Base-by-base conservation (phyloP, 2,329 filamentous ascomycete genomes). In the Colletotrichum lini region DNA sequence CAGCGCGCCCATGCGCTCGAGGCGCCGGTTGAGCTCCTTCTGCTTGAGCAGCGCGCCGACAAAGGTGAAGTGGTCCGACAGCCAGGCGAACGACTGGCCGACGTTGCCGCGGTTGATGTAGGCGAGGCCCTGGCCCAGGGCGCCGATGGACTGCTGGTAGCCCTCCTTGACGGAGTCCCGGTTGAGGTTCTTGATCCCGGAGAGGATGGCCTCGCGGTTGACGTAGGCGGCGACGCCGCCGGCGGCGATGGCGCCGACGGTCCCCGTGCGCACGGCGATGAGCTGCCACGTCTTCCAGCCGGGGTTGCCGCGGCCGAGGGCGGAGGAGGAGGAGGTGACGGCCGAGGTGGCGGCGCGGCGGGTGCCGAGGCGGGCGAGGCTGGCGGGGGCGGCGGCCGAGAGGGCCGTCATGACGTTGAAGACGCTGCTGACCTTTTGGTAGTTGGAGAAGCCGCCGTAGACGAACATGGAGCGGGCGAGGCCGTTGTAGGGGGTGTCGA, bases 401-500 rank as follows among this genome's bases (percentile, higher is more conserved):
- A 89, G 75, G 0, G 87, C 86, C 0, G 87, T 87, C 85, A 89
- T 87, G 75, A 88, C 84, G 70, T 89, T 89, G 80, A 88, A 89
- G 47, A 89, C 86, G 57, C 80, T 83, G 77, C 82, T 87, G 73
- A 90, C 85, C 67, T 88, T 89, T 69, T 87, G 84, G 75, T 89
- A 90, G 78, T 89, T 89, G 61, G 86, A 88, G 66, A 90, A 89
- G 42, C 87, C 88, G 54, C 88, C 88, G 73, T 90, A 90, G 54
- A 89, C 88, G 72, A 90, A 89, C 87, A 90, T 88, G 59, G 86
- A 87, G 15, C 88, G 81, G 3, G 88, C 86, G 18, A 90, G 85
- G 8, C 92, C 91, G 68, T 94, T 90, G 80, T 92, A 97, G 0
- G 95, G 95, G 0, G 95, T 97, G 80, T 97, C 94, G 76, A 96